Conservation (phyloP, 2,329 filamentous ascomycete genomes). For the Westerdykella aurantiaca region DNA sequence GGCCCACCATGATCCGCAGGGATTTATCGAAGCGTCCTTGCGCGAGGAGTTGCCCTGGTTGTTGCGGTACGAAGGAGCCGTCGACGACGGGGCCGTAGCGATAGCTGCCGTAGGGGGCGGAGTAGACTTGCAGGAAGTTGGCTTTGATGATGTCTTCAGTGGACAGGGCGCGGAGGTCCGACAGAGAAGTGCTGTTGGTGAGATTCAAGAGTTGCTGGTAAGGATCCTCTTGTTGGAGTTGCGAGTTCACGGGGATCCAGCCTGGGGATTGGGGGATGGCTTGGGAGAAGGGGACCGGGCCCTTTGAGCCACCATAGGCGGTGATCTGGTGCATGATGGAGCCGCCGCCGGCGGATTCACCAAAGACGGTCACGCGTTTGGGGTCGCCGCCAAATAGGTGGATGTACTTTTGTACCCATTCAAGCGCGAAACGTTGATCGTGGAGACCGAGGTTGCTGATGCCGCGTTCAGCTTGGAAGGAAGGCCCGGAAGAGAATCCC, state of each 20-base stretch:
- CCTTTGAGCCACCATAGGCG: slow-evolving; percentile 36
- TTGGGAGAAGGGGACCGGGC: slow-evolving; percentile 35
- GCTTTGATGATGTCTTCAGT: slow-evolving; percentile 30
- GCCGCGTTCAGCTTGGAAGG: slow-evolving; percentile 31
- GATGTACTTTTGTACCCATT: slow-evolving; percentile 39
- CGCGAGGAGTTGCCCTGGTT: slow-evolving; percentile 31
- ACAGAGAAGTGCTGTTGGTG: slow-evolving; percentile 30
- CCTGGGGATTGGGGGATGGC: slow-evolving; percentile 39
- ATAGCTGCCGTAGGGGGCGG: slow-evolving; percentile 30
- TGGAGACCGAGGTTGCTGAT: slow-evolving; percentile 31
- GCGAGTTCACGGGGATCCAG: slow-evolving; percentile 28
- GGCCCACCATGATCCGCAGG: slow-evolving; percentile 34
- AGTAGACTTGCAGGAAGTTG: slow-evolving; percentile 29
- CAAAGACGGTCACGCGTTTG: slow-evolving; percentile 35
- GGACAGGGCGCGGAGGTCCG: slow-evolving; percentile 28
- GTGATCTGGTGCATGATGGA: slow-evolving; percentile 39
- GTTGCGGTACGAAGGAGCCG: slow-evolving; percentile 27
- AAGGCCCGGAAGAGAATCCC: slow-evolving; percentile 32
- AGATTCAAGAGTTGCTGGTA: slow-evolving; percentile 28
- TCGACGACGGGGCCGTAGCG: slow-evolving; percentile 33
- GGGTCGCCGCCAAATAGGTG: slow-evolving; percentile 37
- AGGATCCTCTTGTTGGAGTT: slow-evolving; percentile 22
- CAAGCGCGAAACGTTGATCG: slow-evolving; percentile 37
- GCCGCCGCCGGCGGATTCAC: slow-evolving; percentile 36
- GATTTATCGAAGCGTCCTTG: slow-evolving; percentile 35